Base-by-base conservation (phyloP, 1,139 yeast genomes). In the Yamadazyma aaseri region DNA sequence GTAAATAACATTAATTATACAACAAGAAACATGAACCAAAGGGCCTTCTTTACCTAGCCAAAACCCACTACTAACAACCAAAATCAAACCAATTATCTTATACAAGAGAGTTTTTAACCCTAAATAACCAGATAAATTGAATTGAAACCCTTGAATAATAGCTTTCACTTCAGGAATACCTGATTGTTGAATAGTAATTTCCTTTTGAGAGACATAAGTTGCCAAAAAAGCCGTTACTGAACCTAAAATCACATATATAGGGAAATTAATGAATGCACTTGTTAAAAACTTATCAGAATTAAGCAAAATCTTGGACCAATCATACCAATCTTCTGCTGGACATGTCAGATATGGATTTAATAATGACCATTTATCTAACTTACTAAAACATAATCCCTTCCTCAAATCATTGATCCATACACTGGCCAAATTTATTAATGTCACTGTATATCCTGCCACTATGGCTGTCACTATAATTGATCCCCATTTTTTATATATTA, bases 11-110 rank as follows among this genome's bases (percentile, higher is more conserved):
- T 66, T 66, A 29, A 65, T 49, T 13, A 70, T 71, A 45, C 94
- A 83, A 42, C 90, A 80, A 0, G 95, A 79, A 6, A 89, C 79
- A 57, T 89, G 97, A 20, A 87, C 95, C 38, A 92, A 65, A 0
- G 97, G 97, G 1, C 97, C 97, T 51, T 90, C 97, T 52, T 84
- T 85, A 8, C 97, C 97, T 5, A 87, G 71, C 85, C 96, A 86
- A 2, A 90, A 55, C 0, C 97, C 97, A 1, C 94, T 78, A 15
- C 95, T 80, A 10, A 86, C 84, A 25, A 81, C 81, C 31, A 83
- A 60, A 23, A 80, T 60, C 40, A 84, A 59, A 16, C 87, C 83
- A 3, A 65, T 32, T 2, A 71, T 61, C 48, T 82, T 82, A 41
- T 65, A 60, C 2, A 71, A 24, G 11, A 82, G 60, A 1, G 82